These are phyloP conservation scores for Penstemon eatonii DNA, from an alignment of 257 asterid species.

Conservation along the genomic window DNA sequence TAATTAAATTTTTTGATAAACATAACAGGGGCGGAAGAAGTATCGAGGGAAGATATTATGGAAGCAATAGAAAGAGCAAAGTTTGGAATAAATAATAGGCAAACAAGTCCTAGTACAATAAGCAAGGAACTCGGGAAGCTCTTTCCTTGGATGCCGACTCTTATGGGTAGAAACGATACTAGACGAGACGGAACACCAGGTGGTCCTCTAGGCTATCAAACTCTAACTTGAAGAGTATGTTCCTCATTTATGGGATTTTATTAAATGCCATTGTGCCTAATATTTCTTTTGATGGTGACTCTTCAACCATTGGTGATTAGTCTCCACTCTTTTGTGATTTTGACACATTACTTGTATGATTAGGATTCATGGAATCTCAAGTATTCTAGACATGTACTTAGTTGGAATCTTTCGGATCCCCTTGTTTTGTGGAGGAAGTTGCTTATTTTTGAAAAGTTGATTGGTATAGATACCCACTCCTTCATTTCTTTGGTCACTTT, in stretches of 20 bases:
- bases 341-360: not conserved
- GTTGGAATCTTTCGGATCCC: constrained; percentile 14
- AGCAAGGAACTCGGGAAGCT: constrained; percentile 71
- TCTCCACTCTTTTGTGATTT: constrained; percentile 13
- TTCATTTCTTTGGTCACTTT: not conserved
- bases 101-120: constrained; percentile 38
- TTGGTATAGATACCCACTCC: not conserved
- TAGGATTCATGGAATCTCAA: constrained; percentile 11
- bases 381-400: not conserved
- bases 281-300: not conserved
- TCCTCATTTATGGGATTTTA: not conserved
- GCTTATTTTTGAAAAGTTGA: constrained; percentile 1
- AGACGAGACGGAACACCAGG: constrained; percentile 54
- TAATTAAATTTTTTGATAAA: constrained; percentile 4
- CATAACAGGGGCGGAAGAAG: constrained; percentile 69
- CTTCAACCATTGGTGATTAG: not conserved
- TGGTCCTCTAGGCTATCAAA: constrained; percentile 64
- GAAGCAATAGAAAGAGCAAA: constrained; percentile 93
- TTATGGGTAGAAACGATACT: constrained; percentile 45
- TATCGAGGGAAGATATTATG: constrained; percentile 88
- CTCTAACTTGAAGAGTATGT: constrained; percentile 52
- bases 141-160: constrained; percentile 93
- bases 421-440: constrained; percentile 26
- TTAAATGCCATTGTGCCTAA: constrained; percentile 14
- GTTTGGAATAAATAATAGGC: constrained; percentile 72